Base-by-base conservation (phyloP, 768 basidiomycete species). In the Botryobasidium botryosum region DNA sequence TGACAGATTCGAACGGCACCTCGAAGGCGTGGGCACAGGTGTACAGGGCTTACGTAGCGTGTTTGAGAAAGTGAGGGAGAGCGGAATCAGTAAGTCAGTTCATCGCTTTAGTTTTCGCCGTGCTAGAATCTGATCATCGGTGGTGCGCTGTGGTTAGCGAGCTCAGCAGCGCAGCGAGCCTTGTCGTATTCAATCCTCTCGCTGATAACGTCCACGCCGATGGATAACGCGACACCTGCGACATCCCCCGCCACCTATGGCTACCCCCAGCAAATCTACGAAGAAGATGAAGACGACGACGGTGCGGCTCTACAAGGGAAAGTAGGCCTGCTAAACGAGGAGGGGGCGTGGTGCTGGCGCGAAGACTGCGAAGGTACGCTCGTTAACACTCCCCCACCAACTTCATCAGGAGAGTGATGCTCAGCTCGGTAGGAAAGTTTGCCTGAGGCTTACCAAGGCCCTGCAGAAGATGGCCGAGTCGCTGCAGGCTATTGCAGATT, bases 341-440 rank as follows among this genome's bases (percentile, higher is more conserved):
- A 81, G 21, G 78, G 81, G 1, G 84, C 81, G 3, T 83, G 86
- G 81, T 86, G 84, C 57, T 91, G 85, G 84, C 68, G 75, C 21
- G 82, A 88, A 43, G 68, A 67, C 2, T 87, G 85, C 56, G 60
- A 69, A 56, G 75, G 82, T 81, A 52, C 12, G 62, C 5, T 17
- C 20, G 20, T 43, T 42, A 32, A 15, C 35, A 18, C 15, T 23
- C 40, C 23, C 29, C 18, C 33, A n/a, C n/a, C n/a, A n/a, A n/a
- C n/a, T n/a, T n/a, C n/a, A n/a, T n/a, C n/a, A n/a, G n/a, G n/a
- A n/a, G n/a, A n/a, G 12, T 26, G 21, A 23, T 3, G 2, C 6
- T 6, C 24, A 29, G 27, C 5, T n/a, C 37, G 21, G 17, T 17
- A 29, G 35, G 2, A 12, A 17, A 15, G 41, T 20, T 13, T 28